Evolutionary conservation across 1,284 basidiomycete genomes (phyloP).

Genomic region (Cryptococcus sp.): DNA sequence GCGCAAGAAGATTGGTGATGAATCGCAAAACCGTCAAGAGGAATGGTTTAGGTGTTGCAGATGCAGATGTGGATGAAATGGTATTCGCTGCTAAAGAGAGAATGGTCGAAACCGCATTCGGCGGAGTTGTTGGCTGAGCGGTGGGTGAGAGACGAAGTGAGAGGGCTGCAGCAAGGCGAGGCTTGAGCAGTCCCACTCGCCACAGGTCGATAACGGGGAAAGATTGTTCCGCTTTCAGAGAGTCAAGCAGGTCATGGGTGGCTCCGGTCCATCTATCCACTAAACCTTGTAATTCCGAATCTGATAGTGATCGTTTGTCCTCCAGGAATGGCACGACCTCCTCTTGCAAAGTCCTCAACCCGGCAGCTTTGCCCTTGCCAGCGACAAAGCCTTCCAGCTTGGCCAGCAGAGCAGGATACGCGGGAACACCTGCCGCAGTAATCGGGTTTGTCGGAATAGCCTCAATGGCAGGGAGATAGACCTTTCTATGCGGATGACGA

Average conservation of each 20-base stretch:
- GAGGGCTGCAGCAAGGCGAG: conserved; percentile 60
- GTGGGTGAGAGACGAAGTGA: conserved; percentile 52
- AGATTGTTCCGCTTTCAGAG: conserved; percentile 62
- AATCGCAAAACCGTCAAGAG: conserved; percentile 71
- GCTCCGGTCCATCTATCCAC: conserved; percentile 56
- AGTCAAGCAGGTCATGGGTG: conserved; percentile 56
- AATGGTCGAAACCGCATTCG: conserved; percentile 60
- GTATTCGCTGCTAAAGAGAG: conserved; percentile 48
- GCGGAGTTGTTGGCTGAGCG: conserved; percentile 57
- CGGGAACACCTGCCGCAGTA: conserved; percentile 69
- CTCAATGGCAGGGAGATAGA: conserved; percentile 65
- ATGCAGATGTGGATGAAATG: conserved; percentile 12
- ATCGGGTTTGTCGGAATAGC: conserved; percentile 72
- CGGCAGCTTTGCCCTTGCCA: conserved; percentile 27
- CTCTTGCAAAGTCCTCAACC: conserved; percentile 58
- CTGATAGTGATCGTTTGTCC: conserved; percentile 52
- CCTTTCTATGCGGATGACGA: conserved; percentile 66
- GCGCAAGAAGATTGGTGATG: conserved; percentile 71
- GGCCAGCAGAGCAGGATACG: conserved; percentile 63
- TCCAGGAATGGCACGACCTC: conserved; percentile 69
- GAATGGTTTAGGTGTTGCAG: conserved; percentile 53
- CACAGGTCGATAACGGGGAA: conserved; percentile 84
- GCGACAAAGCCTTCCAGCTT: conserved; percentile 68
- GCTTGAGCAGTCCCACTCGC: conserved; percentile 73
- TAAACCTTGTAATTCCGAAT: conserved; percentile 32